Base-by-base conservation (phyloP, 352 stramenopile species). In the Globisporangium middletonii region DNA sequence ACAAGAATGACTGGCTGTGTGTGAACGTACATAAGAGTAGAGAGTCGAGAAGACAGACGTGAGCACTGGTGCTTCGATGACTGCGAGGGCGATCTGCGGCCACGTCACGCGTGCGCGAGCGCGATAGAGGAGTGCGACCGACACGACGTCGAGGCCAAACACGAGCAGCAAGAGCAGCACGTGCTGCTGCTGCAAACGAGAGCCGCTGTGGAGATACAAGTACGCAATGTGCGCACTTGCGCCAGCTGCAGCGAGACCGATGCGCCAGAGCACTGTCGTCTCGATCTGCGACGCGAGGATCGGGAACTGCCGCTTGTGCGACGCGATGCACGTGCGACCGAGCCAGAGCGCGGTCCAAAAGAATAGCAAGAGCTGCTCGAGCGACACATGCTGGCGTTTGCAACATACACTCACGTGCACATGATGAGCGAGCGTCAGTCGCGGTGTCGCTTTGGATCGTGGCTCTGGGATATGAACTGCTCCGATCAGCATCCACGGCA, bases 311-410 rank as follows among this genome's bases (percentile, higher is more conserved):
- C 37, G 35, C 1, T 16, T 28, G 19, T 27, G 18, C 5, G 59
- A n/a, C 8, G 47, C 45, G 9, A 77, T 42, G 12, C 59, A 62
- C 0, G 52, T 46, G 27, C 75, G 63, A 15, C 61, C 69, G 28
- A 86, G 68, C 77, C 77, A 88, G 13, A 86, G 41, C 16, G 50
- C 65, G 19, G 73, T 66, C 46, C 58, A 65, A 26, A 57, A 26
- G 15, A 72, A 30, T n/a, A 75, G 15, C 18, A 54, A 23, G 6
- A 76, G 54, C 48, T 85, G 69, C 5, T 63, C n/a, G 5, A 8
- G 65, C 12, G 53, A 59, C 6, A 79, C 60, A 30, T 53, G 53
- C 76, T 86, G 42, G 3, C 48, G 33, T 38, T 13, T 6, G 33
- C 23, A 38, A 38, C 33, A 38, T 9, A 38, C 33, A 38, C 33